phyloP scores from a whole-genome alignment of 1,284 basidiomycete genomes.

The Rhizoctonia solani region DNA sequence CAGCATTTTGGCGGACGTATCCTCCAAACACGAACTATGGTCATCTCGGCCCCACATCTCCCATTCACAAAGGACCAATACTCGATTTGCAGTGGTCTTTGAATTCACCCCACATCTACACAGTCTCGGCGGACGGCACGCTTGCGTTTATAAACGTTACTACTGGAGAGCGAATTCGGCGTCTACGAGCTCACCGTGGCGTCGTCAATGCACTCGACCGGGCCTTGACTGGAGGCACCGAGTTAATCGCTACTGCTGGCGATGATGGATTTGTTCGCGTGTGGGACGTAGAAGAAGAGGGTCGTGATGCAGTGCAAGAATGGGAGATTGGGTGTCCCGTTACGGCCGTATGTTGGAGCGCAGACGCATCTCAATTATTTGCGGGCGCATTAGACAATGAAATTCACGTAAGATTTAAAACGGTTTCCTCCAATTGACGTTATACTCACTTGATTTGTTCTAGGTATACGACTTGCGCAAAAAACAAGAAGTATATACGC shows the following conservation, averaged over 20 bases:
- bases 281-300: slow-evolving; percentile 79
- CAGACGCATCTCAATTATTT: slow-evolving; percentile 83
- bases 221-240: slow-evolving; percentile 78
- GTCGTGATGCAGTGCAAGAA: slow-evolving; percentile 74
- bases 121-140: slow-evolving; percentile 82
- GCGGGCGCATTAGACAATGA: slow-evolving; percentile 92
- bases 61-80: slow-evolving; percentile 75
- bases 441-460: slow-evolving; percentile 5
- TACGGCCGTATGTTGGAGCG: slow-evolving; percentile 90
- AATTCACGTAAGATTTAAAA: slow-evolving; percentile 70
- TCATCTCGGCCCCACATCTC: slow-evolving; percentile 56
- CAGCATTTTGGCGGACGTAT: slow-evolving; percentile 81
- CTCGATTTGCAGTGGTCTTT: slow-evolving; percentile 83
- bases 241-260: slow-evolving; percentile 80
- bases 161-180: slow-evolving; percentile 73
- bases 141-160: slow-evolving; percentile 73
- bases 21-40: slow-evolving; percentile 81
- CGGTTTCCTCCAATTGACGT: neutral
- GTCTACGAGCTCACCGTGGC: slow-evolving; percentile 81
- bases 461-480: slow-evolving; percentile 88
- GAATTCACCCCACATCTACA: slow-evolving; percentile 69
- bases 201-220: slow-evolving; percentile 87
- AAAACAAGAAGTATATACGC: slow-evolving; percentile 71
- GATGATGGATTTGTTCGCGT: slow-evolving; percentile 89
- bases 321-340: slow-evolving; percentile 86